Percentiles rank a stretch among this genome's conserved stretches.
Evolutionary conservation across 139 green algal species (phyloP).

Genomic region (Chlamydomonas eustigma): DNA sequence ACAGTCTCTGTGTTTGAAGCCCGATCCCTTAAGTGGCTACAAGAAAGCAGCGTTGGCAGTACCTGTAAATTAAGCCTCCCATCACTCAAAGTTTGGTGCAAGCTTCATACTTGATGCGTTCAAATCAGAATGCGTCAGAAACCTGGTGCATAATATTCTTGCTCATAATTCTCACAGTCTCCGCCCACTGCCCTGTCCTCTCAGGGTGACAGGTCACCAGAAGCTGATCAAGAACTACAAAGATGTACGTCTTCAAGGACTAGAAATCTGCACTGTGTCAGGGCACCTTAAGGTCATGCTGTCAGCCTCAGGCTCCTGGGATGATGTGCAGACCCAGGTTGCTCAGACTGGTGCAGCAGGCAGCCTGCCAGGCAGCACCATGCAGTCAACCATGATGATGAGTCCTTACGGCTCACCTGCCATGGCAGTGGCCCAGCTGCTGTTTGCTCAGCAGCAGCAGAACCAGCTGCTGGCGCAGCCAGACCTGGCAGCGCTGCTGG

Average conservation of each 20-base stretch:
- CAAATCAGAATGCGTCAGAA: too few relatives aligned
- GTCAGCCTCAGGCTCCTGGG: slow-evolving; percentile 17
- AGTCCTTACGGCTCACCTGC: background rate
- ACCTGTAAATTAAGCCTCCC: too few relatives aligned
- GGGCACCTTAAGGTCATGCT: slow-evolving; percentile 16
- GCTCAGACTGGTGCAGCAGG: too few relatives aligned
- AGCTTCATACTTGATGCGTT: too few relatives aligned
- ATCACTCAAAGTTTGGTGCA: too few relatives aligned
- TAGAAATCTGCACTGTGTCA: slow-evolving; percentile 9
- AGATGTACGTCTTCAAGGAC: slow-evolving; percentile 5
- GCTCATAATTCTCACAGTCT: too few relatives aligned
- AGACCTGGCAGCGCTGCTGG: background rate
- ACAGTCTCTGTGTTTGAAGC: too few relatives aligned
- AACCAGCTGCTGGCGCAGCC: background rate
- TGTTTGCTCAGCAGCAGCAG: background rate
- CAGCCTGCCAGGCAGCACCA: background rate
- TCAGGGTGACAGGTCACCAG: slow-evolving; percentile 25
- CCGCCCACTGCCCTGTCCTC: too few relatives aligned
- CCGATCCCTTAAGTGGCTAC: too few relatives aligned
- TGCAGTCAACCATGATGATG: background rate
- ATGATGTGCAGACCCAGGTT: too few relatives aligned
- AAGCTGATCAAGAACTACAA: slow-evolving; percentile 24
- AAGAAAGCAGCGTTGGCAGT: too few relatives aligned
- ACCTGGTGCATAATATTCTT: too few relatives aligned
- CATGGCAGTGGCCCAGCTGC: background rate